Percentiles rank a stretch among this genome's conserved stretches.
phyloP scores from a whole-genome alignment of 495 filamentous ascomycete genomes.

The Physcia stellaris region DNA sequence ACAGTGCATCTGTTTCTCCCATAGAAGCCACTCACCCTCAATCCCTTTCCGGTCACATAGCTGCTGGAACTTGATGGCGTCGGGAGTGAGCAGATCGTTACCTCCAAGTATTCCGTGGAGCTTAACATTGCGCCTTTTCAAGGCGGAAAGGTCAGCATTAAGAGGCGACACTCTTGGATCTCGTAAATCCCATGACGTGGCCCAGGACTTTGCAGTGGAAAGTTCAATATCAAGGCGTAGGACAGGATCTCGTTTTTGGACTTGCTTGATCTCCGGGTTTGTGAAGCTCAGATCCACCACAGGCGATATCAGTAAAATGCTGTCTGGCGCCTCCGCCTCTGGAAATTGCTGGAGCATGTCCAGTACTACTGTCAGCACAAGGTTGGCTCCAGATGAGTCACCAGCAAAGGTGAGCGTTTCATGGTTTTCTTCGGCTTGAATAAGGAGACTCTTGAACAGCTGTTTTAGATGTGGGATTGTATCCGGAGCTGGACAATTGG shows the following conservation, averaged over 20 bases:
- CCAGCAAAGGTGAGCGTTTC: conserved; percentile 13
- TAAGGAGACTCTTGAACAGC: neutral
- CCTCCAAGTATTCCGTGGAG: conserved; percentile 24
- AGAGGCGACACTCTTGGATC: conserved; percentile 22
- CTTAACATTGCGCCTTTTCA: conserved; percentile 16
- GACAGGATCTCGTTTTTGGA: conserved; percentile 23
- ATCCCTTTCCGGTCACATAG: conserved; percentile 19
- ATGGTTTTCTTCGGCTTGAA: neutral
- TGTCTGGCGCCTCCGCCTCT: conserved; percentile 2
- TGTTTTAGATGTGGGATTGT: neutral
- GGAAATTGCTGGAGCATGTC: conserved; percentile 13
- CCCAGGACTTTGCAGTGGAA: conserved; percentile 22
- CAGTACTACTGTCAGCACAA: conserved; percentile 20
- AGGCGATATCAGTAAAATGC: conserved; percentile 24
- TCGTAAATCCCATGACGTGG: conserved; percentile 13
- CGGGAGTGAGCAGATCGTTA: conserved; percentile 26
- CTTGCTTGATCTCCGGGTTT: conserved; percentile 21
- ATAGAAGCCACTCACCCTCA: conserved; percentile 26
- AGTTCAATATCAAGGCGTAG: conserved; percentile 19
- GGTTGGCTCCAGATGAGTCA: conserved; percentile 19
- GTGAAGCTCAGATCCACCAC: conserved; percentile 23
- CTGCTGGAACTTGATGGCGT: conserved; percentile 23
- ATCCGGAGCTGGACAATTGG: neutral
- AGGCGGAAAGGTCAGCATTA: conserved; percentile 13
- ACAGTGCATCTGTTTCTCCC: conserved; percentile 35